Evolutionary conservation across 495 filamentous ascomycete species (phyloP).

Genomic region (Cenococcum geophilum): DNA sequence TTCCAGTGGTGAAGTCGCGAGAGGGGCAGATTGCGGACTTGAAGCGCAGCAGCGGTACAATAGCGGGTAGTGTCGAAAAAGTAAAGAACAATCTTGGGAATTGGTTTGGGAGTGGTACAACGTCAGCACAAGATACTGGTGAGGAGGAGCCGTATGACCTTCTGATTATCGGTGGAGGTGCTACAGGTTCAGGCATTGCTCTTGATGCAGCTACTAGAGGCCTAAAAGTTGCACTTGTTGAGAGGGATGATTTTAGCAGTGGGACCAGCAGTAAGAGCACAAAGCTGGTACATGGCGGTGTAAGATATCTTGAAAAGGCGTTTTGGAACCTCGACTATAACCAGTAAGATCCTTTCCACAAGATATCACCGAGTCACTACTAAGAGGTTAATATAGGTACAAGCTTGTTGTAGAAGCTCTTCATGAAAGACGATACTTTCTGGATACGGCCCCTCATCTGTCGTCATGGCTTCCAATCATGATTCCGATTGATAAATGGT

Average conservation of each 20-base stretch:
- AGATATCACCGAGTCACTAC: background rate
- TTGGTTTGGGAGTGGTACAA: conserved; percentile 18
- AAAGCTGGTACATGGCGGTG: conserved; percentile 94
- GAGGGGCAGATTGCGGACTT: conserved; percentile 58
- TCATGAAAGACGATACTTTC: conserved; percentile 89
- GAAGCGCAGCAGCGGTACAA: conserved; percentile 41
- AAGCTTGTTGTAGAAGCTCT: conserved; percentile 89
- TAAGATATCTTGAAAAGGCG: conserved; percentile 94
- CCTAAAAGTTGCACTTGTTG: conserved; percentile 87
- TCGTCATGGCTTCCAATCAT: conserved; percentile 96
- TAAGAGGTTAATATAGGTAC: conserved; percentile 50
- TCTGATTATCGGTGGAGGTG: conserved; percentile 84
- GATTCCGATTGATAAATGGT: conserved; percentile 93
- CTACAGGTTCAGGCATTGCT: conserved; percentile 88
- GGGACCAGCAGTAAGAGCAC: conserved; percentile 97
- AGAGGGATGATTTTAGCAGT: conserved; percentile 88
- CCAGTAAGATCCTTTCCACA: conserved; percentile 47
- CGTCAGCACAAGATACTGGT: conserved; percentile 12
- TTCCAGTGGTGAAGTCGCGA: conserved; percentile 69
- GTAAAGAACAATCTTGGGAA: conserved; percentile 34
- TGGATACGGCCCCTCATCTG: conserved; percentile 92
- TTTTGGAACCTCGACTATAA: conserved; percentile 94
- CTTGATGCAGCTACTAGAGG: conserved; percentile 91
- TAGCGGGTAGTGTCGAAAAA: conserved; percentile 17
- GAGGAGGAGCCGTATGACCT: conserved; percentile 66